Base-by-base conservation (phyloP, 2,329 filamentous ascomycete genomes). In the Neurospora sp. region DNA sequence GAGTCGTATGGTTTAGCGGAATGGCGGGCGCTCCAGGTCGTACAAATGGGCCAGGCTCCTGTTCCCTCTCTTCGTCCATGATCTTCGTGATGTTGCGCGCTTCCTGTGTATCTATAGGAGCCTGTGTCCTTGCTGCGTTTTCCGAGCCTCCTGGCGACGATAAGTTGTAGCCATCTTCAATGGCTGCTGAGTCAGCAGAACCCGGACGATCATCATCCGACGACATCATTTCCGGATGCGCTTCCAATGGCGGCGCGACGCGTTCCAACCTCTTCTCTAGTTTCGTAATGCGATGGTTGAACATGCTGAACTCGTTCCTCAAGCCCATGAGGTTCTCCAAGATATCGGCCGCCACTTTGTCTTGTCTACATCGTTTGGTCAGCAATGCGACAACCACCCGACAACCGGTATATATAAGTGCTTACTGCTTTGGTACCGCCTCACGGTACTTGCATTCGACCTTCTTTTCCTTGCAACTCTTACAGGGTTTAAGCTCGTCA, bases 381-480 rank as follows among this genome's bases (percentile, higher is more conserved):
- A 74, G 75, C 12, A 36, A 43, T 15, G 38, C 43, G 71, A 67
- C 28, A 62, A 12, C 28, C 8, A 68, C 67, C 15, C 12, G 57
- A 46, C 68, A 38, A 12, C 46, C 23, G 19, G 46, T 28, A 52
- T 52, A 52, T 52, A 52, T 8, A 28, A 15, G 39, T 40, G 23
- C 91, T 79, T 85, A 97, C 92, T 96, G 95, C 77, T 96, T 96
- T 17, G 93, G 93, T 28, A 93, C 91, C 6, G 96, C 91, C 77
- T 97, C 94, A 74, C 94, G 89, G 79, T 97, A 98, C 79, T 92
- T 90, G 82, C 92, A 99, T 68, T 89, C 86, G 39, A 93, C 85
- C 74, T 87, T 89, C 78, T 96, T 96, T 74, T 98, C 94, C 75
- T 91, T 91, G 79, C 96, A 99, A 76, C 90, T 92, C 77, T 93